A percentile compares a stretch with the other conserved stretches of the same genome.
These are phyloP conservation scores for Mycena galericulata DNA, from an alignment of 768 basidiomycete genomes.

Conservation along the genomic window DNA sequence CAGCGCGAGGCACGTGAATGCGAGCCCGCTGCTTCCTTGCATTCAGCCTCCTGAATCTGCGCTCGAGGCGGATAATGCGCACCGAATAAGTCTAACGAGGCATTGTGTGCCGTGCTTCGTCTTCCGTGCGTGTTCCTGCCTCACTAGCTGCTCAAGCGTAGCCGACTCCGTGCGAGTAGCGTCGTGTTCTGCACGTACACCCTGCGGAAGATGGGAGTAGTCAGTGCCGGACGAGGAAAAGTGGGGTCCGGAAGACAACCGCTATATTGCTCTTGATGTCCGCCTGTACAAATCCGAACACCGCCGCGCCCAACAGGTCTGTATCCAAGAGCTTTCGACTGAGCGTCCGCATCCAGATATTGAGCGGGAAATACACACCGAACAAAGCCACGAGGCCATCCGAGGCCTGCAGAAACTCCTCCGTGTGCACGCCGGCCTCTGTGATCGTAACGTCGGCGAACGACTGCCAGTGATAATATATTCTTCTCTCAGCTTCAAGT, in stretches of 20 bases:
- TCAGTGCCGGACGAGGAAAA: not conserved
- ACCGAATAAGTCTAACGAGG: conserved; percentile 77
- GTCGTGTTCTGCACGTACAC: conserved; percentile 70
- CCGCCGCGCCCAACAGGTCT: conserved; percentile 77
- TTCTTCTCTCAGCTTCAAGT: not conserved
- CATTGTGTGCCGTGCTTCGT: conserved; percentile 67
- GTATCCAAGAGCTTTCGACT: conserved; percentile 18
- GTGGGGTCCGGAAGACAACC: no score
- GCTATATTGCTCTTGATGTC: conserved; percentile 77
- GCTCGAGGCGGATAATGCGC: no score
- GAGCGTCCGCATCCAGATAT: not conserved
- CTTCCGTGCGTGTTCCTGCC: conserved; percentile 57
- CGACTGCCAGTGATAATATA: conserved; percentile 62
- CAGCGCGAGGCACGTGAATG: conserved; percentile 76
- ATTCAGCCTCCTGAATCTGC: no score
- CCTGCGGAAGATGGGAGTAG: conserved; percentile 55
- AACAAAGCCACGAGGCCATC: conserved; percentile 86
- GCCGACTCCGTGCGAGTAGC: conserved; percentile 54
- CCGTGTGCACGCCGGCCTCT: conserved; percentile 83
- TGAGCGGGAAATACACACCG: conserved; percentile 54
- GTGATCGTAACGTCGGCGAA: conserved; percentile 87
- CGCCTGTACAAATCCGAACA: conserved; percentile 80
- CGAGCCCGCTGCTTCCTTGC: conserved; percentile 75
- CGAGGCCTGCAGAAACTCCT: conserved; percentile 85
- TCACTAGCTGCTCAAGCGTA: conserved; percentile 73